phyloP scores from a whole-genome alignment of 306 rosid genomes.

The Pachyrhizus erosus region DNA sequence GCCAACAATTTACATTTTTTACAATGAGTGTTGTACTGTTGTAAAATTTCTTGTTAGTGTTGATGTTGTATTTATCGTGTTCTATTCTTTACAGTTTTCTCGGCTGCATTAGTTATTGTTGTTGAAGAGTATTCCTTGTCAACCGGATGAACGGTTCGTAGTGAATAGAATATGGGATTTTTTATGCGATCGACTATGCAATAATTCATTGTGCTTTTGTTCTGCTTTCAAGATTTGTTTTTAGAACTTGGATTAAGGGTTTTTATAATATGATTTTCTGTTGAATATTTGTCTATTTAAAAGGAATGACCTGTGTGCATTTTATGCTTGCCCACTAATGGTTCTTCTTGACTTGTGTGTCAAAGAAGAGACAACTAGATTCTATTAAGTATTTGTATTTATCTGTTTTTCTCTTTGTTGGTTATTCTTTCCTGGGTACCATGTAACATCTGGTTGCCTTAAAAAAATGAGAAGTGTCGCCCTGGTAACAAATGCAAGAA shows the following conservation, averaged over 20 bases:
- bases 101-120: background rate
- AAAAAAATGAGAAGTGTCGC: background rate
- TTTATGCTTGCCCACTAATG: conserved; percentile 14
- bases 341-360: conserved; percentile 25
- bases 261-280: background rate
- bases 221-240: background rate
- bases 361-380: background rate
- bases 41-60: background rate
- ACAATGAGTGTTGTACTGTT: too few species aligned
- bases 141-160: background rate
- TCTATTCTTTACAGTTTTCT: background rate
- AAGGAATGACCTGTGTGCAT: background rate
- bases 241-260: background rate
- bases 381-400: background rate
- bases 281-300: background rate
- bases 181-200: background rate
- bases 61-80: background rate
- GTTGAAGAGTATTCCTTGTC: background rate
- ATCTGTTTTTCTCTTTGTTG: conserved; percentile 6
- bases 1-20: conserved; percentile 6
- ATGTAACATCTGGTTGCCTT: background rate
- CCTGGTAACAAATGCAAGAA: conserved; percentile 2
- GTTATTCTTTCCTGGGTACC: conserved; percentile 25
- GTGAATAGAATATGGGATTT: background rate
- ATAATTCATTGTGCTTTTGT: background rate